Conservation (phyloP, 2,329 filamentous ascomycete species). For the Penicillium thymicola region DNA sequence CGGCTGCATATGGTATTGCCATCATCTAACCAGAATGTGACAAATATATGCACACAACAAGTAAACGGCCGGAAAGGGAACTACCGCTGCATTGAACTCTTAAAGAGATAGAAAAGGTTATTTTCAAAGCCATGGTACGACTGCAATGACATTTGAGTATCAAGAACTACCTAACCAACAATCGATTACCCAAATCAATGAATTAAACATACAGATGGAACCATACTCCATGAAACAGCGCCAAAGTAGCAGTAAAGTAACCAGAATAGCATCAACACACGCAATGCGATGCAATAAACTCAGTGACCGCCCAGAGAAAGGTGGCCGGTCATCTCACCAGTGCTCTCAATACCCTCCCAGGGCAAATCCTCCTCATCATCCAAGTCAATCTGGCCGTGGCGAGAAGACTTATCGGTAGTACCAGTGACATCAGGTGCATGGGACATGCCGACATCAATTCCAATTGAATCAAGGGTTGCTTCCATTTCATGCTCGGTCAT, state of each 20-base stretch:
- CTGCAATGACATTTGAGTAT: constrained; percentile 6
- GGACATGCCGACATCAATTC: constrained; percentile 30
- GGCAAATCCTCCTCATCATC: constrained; percentile 41
- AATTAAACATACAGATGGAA: constrained; percentile 7
- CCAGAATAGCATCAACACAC: constrained; percentile 3
- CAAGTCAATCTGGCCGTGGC: constrained; percentile 22
- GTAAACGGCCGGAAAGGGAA: background rate
- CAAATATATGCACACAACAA: background rate
- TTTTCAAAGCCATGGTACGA: background rate
- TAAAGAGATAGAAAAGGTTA: background rate
- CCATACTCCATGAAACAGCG: constrained; percentile 5
- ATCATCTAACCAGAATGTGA: background rate
- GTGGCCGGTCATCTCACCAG: constrained; percentile 37
- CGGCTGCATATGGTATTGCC: background rate
- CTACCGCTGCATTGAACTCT: background rate
- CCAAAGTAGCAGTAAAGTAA: constrained; percentile 3
- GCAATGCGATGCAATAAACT: constrained; percentile 6
- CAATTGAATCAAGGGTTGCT: constrained; percentile 55
- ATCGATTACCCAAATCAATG: constrained; percentile 1
- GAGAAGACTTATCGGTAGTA: constrained; percentile 29
- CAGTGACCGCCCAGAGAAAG: constrained; percentile 20
- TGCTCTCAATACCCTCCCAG: constrained; percentile 46
- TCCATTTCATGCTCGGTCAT: constrained; percentile 64
- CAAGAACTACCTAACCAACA: constrained; percentile 7
- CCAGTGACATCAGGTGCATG: constrained; percentile 25